Conservation (phyloP, 768 basidiomycete species). For the Tylopilus balloui region DNA sequence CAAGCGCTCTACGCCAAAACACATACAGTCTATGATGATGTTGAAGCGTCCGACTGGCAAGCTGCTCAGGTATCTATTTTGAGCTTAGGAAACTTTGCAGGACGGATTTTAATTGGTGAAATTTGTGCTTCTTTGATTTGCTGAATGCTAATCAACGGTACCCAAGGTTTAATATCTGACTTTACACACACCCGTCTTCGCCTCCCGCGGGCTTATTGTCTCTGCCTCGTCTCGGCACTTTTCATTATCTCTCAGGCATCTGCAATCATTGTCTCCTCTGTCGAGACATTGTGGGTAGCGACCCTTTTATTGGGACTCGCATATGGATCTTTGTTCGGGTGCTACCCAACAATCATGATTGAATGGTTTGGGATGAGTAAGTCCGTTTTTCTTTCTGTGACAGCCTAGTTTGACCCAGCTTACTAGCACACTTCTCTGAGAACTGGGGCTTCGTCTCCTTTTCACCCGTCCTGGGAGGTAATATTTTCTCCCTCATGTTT, state of each 20-base stretch:
- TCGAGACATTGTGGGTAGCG: constrained; percentile 59
- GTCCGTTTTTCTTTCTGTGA: constrained; percentile 27
- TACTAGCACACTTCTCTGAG: constrained; percentile 66
- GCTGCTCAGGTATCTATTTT: constrained; percentile 79
- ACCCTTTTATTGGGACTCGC: constrained; percentile 38
- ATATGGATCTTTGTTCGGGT: constrained; percentile 71
- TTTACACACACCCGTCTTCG: constrained; percentile 50
- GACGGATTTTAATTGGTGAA: constrained; percentile 71
- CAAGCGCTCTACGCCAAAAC: constrained; percentile 62
- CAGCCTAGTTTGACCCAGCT: neutral
- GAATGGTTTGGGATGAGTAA: constrained; percentile 88
- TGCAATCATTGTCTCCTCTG: constrained; percentile 50
- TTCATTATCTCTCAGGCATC: constrained; percentile 72
- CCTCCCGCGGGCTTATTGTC: constrained; percentile 63
- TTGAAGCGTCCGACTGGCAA: constrained; percentile 70
- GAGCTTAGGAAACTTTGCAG: constrained; percentile 76
- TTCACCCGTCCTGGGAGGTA: constrained; percentile 73
- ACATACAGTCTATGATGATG: constrained; percentile 59
- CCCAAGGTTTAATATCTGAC: constrained; percentile 65
- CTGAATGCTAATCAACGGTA: neutral
- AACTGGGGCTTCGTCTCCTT: constrained; percentile 82
- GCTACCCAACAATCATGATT: constrained; percentile 70
- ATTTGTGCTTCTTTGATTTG: neutral
- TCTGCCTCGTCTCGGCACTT: constrained; percentile 59
- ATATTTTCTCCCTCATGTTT: constrained; percentile 80